Evolutionary conservation across 1,284 basidiomycete genomes (phyloP).

Genomic region (Gymnopus androsaceus): DNA sequence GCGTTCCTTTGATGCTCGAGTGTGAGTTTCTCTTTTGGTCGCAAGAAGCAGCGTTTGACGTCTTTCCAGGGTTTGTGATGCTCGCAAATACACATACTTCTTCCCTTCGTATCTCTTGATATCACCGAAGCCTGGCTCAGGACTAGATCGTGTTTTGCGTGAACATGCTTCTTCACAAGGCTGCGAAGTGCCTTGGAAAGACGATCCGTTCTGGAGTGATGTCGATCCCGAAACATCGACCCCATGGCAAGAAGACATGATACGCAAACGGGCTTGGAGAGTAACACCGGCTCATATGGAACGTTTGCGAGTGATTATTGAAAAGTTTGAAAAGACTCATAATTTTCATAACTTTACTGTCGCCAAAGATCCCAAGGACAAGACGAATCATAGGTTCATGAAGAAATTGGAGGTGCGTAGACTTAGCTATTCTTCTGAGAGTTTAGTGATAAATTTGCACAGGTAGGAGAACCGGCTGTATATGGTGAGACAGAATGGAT

Average conservation of each 20-base stretch:
- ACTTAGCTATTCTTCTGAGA: neutral
- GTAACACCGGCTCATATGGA: constrained; percentile 56
- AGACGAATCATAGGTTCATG: constrained; percentile 83
- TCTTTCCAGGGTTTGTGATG: constrained; percentile 76
- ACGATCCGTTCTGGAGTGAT: constrained; percentile 41
- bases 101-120: constrained; percentile 94
- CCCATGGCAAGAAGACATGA: constrained; percentile 57
- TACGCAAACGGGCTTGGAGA: constrained; percentile 71
- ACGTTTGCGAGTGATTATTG: constrained; percentile 56
- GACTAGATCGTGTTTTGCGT: constrained; percentile 54
- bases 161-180: constrained; percentile 26
- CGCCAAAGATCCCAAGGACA: constrained; percentile 81
- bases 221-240: constrained; percentile 37
- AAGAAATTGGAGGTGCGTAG: constrained; percentile 74
- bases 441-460: neutral
- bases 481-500: constrained; percentile 96
- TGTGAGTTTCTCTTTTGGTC: constrained; percentile 47
- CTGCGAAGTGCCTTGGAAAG: constrained; percentile 17
- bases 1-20: constrained; percentile 90
- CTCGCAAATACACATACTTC: constrained; percentile 95
- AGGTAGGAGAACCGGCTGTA: constrained; percentile 80
- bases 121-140: constrained; percentile 82
- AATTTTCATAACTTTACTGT: constrained; percentile 99
- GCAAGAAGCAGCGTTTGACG: constrained; percentile 15
- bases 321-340: constrained; percentile 78